These are phyloP conservation scores for Wickerhamiella sergipiensis DNA, from an alignment of 805 yeast species.

Conservation along the genomic window DNA sequence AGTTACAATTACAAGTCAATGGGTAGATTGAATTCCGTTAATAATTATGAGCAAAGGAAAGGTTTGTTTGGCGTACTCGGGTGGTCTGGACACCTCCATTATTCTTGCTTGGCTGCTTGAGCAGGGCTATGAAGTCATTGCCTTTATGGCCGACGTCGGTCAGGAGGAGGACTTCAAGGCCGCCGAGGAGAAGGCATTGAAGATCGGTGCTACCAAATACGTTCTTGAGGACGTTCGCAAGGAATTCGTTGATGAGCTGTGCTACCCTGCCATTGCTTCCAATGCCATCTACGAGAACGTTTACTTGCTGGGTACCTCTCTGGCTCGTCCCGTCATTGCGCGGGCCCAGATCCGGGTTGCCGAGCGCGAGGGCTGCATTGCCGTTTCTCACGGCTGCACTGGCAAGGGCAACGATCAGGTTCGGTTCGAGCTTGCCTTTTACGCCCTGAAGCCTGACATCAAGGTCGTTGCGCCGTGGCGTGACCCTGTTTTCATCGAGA, in stretches of 20 bases:
- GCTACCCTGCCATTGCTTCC: constrained; percentile 94
- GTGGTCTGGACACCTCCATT: constrained; percentile 96
- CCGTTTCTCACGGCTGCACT: constrained; percentile 98
- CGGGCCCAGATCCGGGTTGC: constrained; percentile 97
- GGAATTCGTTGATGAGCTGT: constrained; percentile 83
- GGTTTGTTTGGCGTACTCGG: constrained; percentile 98
- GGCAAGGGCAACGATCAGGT: constrained; percentile 99
- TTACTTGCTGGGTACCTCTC: constrained; percentile 88
- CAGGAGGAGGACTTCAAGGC: constrained; percentile 99
- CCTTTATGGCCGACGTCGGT: constrained; percentile 96
- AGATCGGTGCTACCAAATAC: constrained; percentile 94
- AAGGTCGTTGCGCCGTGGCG: constrained; percentile 99
- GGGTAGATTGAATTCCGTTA: not conserved
- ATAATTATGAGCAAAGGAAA: constrained; percentile 81
- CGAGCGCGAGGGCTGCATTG: constrained; percentile 93
- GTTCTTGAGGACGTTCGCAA: constrained; percentile 89
- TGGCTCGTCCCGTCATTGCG: constrained; percentile 98
- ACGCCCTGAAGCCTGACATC: constrained; percentile 96
- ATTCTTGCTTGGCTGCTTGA: constrained; percentile 97
- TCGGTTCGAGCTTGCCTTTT: constrained; percentile 91
- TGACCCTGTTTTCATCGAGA: constrained; percentile 83
- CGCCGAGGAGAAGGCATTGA: constrained; percentile 89
- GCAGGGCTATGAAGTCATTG: constrained; percentile 95
- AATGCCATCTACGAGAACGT: constrained; percentile 98
- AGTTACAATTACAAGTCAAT: not conserved